Evolutionary conservation across 495 filamentous ascomycete genomes (phyloP).

Genomic region (Ramalina peruviana): DNA sequence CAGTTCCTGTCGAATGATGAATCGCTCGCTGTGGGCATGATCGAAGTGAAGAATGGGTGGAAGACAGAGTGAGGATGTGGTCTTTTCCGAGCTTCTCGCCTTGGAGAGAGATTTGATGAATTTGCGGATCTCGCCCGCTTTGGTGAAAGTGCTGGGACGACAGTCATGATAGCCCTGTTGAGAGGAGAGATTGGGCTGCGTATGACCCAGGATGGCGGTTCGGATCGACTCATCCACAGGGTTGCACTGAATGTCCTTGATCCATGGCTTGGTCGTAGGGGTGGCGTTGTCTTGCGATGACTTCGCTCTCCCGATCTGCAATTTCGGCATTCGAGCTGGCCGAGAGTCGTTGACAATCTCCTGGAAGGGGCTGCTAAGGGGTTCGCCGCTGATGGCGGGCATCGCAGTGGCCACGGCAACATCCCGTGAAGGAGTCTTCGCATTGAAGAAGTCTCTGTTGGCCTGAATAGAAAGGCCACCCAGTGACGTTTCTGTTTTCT

Average conservation of each 20-base stretch:
- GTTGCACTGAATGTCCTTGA: conserved; percentile 75
- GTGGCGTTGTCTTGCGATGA: conserved; percentile 3
- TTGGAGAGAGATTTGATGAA: conserved; percentile 57
- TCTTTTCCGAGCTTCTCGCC: conserved; percentile 48
- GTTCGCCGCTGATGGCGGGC: conserved; percentile 36
- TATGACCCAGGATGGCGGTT: conserved; percentile 53
- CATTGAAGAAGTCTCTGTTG: conserved; percentile 43
- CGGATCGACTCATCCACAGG: conserved; percentile 66
- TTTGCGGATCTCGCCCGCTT: conserved; percentile 60
- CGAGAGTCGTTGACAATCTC: conserved; percentile 36
- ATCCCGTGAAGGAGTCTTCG: conserved; percentile 59
- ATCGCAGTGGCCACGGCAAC: conserved; percentile 25
- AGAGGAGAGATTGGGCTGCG: conserved; percentile 53
- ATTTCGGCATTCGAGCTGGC: background rate
- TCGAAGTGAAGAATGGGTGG: conserved; percentile 58
- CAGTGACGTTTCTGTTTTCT: conserved; percentile 79
- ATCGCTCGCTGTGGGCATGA: conserved; percentile 36
- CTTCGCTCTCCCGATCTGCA: conserved; percentile 4
- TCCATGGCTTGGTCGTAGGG: conserved; percentile 44
- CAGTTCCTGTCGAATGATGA: conserved; percentile 74
- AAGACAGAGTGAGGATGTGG: conserved; percentile 33
- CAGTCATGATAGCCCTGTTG: conserved; percentile 72
- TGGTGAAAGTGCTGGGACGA: conserved; percentile 39
- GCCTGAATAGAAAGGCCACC: conserved; percentile 43
- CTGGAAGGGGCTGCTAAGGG: conserved; percentile 55